Percentiles rank a stretch among this genome's conserved stretches.
phyloP scores from a whole-genome alignment of 164 flowering plant genomes.

The Macadamia integrifolia region DNA sequence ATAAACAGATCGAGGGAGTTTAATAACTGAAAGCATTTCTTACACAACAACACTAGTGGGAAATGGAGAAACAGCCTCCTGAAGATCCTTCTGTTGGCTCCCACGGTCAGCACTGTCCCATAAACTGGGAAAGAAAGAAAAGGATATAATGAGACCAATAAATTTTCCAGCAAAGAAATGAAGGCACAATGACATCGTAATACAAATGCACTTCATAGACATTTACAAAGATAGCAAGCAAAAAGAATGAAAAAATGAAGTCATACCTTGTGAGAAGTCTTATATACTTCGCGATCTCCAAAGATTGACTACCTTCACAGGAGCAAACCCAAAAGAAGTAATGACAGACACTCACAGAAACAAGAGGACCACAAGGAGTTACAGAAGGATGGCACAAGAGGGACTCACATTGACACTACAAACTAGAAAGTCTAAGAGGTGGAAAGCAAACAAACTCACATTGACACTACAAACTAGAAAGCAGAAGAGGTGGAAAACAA shows the following conservation, averaged over 20 bases:
- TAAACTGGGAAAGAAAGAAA: not conserved
- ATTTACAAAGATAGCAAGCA: not conserved
- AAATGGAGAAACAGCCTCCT: too few species aligned
- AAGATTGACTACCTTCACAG: slow-evolving; percentile 2
- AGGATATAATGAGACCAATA: not conserved
- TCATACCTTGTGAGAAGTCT: not conserved
- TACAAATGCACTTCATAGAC: not conserved
- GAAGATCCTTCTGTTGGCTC: not conserved
- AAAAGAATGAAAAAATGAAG: not conserved
- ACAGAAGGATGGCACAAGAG: slow-evolving; percentile 9
- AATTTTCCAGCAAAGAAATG: too few species aligned
- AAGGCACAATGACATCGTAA: not conserved
- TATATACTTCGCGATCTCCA: slow-evolving; percentile 14
- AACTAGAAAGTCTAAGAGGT: slow-evolving; percentile 15
- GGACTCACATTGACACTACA: slow-evolving; percentile 9
- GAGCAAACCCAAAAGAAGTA: not conserved
- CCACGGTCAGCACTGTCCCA: slow-evolving; percentile 11
- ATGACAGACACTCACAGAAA: not conserved
- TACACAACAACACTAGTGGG: not conserved
- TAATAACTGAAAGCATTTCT: not conserved
- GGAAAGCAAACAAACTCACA: slow-evolving; percentile 8
- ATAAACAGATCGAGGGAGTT: not conserved
- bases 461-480: slow-evolving; percentile 8
- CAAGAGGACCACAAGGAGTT: slow-evolving; percentile 9
- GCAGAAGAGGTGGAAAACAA: slow-evolving; percentile 14